phyloP scores from a whole-genome alignment of 371 early-diverging fungal genomes.

The Mortierella sp. region DNA sequence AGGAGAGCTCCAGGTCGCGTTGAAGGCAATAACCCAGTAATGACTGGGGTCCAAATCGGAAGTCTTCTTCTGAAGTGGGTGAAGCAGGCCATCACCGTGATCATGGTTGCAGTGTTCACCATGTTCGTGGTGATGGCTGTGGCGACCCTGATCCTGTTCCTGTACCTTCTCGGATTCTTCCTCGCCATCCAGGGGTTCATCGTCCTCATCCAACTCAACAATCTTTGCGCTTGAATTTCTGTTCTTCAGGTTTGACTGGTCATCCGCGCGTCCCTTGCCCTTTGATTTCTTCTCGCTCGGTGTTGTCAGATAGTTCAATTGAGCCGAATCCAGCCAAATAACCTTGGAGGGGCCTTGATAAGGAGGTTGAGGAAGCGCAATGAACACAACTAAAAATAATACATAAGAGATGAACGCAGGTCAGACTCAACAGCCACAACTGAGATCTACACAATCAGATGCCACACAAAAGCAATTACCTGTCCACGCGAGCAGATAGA shows the following conservation, averaged over 20 bases:
- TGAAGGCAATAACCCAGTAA: conserved; percentile 56
- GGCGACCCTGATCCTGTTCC: not conserved
- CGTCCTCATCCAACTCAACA: conserved; percentile 43
- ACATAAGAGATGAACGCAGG: not conserved
- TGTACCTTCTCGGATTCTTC: conserved; percentile 4
- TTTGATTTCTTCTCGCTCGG: conserved; percentile 20
- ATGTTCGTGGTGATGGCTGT: not conserved
- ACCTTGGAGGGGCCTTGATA: conserved; percentile 68
- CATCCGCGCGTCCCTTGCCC: conserved; percentile 20
- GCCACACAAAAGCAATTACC: conserved; percentile 48
- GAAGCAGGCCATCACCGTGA: conserved; percentile 5
- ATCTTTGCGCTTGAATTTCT: conserved; percentile 32
- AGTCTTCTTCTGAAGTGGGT: not conserved
- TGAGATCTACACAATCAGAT: not conserved
- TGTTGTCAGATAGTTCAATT: conserved; percentile 37
- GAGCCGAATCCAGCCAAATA: conserved; percentile 32
- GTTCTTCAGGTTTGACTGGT: conserved; percentile 12
- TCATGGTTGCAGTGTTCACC: not conserved
- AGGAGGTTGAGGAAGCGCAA: conserved; percentile 69
- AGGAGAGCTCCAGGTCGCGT: conserved; percentile 50
- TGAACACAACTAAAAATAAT: conserved; percentile 60
- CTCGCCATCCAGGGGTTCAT: conserved; percentile 19
- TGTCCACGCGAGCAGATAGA: conserved; percentile 64
- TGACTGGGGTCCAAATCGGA: conserved; percentile 38
- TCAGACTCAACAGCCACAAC: not conserved